A percentile compares a stretch with the other conserved stretches of the same genome.
phyloP scores from a whole-genome alignment of 306 rosid genomes.

The Glycyrrhiza uralensis region DNA sequence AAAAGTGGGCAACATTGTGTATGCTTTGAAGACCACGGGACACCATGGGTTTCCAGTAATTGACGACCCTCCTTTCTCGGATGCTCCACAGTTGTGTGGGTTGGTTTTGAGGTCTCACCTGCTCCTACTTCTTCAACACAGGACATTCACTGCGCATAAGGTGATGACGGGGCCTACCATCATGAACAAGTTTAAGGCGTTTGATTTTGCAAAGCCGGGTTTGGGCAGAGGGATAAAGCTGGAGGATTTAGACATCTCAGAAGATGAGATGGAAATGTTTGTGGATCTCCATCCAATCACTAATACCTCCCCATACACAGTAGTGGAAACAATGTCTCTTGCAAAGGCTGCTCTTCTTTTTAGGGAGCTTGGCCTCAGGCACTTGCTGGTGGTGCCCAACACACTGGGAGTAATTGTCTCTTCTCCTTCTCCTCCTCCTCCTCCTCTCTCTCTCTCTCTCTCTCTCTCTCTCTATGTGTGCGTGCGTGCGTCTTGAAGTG shows the following conservation, averaged over 20 bases:
- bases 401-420: slow-evolving; percentile 47
- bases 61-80: slow-evolving; percentile 64
- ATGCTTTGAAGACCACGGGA: slow-evolving; percentile 40
- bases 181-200: slow-evolving; percentile 41
- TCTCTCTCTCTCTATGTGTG: too few species aligned
- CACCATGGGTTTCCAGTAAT: slow-evolving; percentile 81
- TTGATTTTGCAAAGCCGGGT: slow-evolving; percentile 71
- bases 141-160: slow-evolving; percentile 42
- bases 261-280: slow-evolving; percentile 72
- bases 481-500: too few species aligned
- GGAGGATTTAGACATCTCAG: slow-evolving; percentile 49
- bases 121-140: slow-evolving; percentile 60
- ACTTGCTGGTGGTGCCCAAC: slow-evolving; percentile 65
- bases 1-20: slow-evolving; percentile 56
- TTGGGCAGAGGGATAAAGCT: slow-evolving; percentile 64
- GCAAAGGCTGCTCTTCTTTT: slow-evolving; percentile 76
- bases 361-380: slow-evolving; percentile 66
- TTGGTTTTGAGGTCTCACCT: slow-evolving; percentile 76
- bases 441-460: too few species aligned
- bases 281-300: slow-evolving; percentile 72
- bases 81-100: slow-evolving; percentile 61
- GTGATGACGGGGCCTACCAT: slow-evolving; percentile 32
- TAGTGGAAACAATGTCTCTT: slow-evolving; percentile 69
- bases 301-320: slow-evolving; percentile 62
- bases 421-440: too few species aligned